phyloP scores from a whole-genome alignment of 2,329 filamentous ascomycete species.

The Macrophomina pseudophaseolina region DNA sequence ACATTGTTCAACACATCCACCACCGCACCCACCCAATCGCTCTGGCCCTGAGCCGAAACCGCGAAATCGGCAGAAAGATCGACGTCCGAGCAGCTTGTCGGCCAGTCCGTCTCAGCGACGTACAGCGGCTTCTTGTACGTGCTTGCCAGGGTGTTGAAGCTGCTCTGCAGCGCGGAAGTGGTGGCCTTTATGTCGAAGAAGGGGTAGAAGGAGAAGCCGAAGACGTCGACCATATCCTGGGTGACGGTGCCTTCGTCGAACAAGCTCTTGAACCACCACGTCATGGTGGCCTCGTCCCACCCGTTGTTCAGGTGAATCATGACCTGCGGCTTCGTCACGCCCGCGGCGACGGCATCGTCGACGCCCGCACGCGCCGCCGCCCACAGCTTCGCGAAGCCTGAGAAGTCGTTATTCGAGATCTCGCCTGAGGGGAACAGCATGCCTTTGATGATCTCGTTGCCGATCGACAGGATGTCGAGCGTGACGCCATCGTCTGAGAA shows the following conservation, averaged over 20 bases:
- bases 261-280: conserved; percentile 56
- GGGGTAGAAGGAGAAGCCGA: conserved; percentile 76
- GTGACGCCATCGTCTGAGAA: conserved; percentile 62
- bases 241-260: conserved; percentile 63
- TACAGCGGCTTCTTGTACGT: conserved; percentile 69
- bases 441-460: conserved; percentile 73
- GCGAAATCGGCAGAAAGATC: conserved; percentile 63
- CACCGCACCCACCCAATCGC: conserved; percentile 64
- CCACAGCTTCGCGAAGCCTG: conserved; percentile 68
- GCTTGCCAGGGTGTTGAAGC: conserved; percentile 63
- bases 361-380: conserved; percentile 68
- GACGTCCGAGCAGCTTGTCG: conserved; percentile 60
- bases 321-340: conserved; percentile 63
- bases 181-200: conserved; percentile 69
- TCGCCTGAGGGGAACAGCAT: conserved; percentile 70
- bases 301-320: conserved; percentile 78
- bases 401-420: conserved; percentile 52
- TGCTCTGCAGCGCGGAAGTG: conserved; percentile 60
- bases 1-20: conserved; percentile 61
- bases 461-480: conserved; percentile 70
- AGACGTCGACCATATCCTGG: conserved; percentile 68
- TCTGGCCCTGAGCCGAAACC: conserved; percentile 68
- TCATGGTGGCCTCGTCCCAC: conserved; percentile 71
- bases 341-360: conserved; percentile 62
- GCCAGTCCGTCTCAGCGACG: conserved; percentile 76